Base-by-base conservation (phyloP, 352 stramenopile genomes). In the Pythium sp. region DNA sequence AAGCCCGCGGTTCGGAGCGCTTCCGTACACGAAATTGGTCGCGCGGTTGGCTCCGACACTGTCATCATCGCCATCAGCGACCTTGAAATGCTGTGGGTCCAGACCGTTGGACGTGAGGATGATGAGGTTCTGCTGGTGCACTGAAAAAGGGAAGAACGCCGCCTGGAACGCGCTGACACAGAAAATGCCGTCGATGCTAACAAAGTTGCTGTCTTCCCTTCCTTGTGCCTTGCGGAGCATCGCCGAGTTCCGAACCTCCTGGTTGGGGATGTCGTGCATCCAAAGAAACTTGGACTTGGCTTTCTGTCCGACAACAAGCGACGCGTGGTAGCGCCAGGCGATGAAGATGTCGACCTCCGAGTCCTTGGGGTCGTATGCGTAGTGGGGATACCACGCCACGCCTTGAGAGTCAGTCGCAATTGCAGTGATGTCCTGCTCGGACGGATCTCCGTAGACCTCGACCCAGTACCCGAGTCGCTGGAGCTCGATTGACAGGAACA, bases 261-360 rank as follows among this genome's bases (percentile, higher is more conserved):
- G 51, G 1, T 69, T 58, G 0, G 75, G 84, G 38, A 94, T 59
- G 67, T 97, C 92, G 66, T 98, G 91, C 56, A 97, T 77, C 90
- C 91, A 98, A 56, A 97, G 77, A 57, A 80, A 87, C 15, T 74
- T 76, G 18, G 72, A 68, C 0, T 61, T 70, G 36, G 77, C 83
- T 8, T 53, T 57, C 7, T 62, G 53, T 1, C 77, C 84, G 12
- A 97, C 55, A 0, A 79, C 76, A 36, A 96, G 68, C 14, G 90
- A 97, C 38, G 95, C 85, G 73, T 94, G 78, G 47, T 97, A 97
- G 2, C 93, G 70, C 93, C 93, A 98, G 18, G 93, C 90, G 18
- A 98, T 75, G 64, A 98, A 98, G 38, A 98, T 74, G 64, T 98
- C 89, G 3, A 94, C 76, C 24, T 53, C 67, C 20, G 26, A 46